Evolutionary conservation across 1,284 basidiomycete species (phyloP), one percentile per base, ranked within the genome.

Genomic region (Rhizoctonia solani): DNA sequence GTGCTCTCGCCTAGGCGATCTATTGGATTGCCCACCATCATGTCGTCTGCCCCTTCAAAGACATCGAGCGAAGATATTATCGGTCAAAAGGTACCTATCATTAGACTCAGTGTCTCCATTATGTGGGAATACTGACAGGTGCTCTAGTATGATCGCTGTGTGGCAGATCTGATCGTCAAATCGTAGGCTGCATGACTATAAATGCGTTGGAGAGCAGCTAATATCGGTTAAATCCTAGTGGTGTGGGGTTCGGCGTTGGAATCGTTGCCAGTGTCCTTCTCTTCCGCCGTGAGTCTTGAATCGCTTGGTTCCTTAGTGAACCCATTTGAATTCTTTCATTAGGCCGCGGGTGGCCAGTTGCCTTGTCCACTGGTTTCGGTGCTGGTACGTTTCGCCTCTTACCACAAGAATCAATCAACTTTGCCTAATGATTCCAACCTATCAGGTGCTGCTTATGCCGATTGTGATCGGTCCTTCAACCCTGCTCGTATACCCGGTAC

Each of bases 261-360:
- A 92, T 99, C 69, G 87, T 98, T 68, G 88, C 92, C 39, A 97
- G 93, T 47, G 96, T 98, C 71, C 85, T 98, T 72, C 83, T 98
- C 76, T 98, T 98, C 87, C 87, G 89, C 78, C 87, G 96, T 98
- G 75, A 80, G 95, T 90, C 37, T 19, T 23, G n/a, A 66, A 8
- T 68, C 8, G 6, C 19, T 30, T 63, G 66, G 54, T 11, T 50
- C 56, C 55, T 34, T 32, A 54, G 54, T 19, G 13, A 58, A 25
- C 52, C 19, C 32, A 44, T 29, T 30, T 69, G 19, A 37, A 25
- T 39, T 68, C 16, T 25, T 53, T 41, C 21, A 66, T 37, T 77
- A 98, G 95, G 96, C 82, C 92, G 95, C 72, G 92, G 91, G 75
- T 98, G 95, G 93, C 96, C 96, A 25, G 90, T 98, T 70, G 90